phyloP scores from a whole-genome alignment of 805 yeast genomes.

The Starmera amethionina region DNA sequence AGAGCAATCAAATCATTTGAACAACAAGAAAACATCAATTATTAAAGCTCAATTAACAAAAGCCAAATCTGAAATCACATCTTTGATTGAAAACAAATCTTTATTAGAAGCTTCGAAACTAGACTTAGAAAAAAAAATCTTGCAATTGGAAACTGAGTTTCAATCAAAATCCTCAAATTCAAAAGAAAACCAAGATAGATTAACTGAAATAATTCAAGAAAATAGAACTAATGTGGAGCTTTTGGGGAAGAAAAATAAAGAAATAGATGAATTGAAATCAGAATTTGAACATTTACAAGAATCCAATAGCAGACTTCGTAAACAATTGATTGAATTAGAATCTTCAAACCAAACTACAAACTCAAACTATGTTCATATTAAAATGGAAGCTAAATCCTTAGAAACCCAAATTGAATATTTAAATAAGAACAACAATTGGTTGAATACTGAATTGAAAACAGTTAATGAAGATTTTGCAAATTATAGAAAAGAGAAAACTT shows the following conservation, averaged over 20 bases:
- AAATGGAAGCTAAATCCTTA: slow-evolving; percentile 26
- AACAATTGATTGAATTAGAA: slow-evolving; percentile 28
- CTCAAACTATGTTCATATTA: slow-evolving; percentile 19
- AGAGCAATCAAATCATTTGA: slow-evolving; percentile 29
- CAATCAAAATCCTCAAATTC: slow-evolving; percentile 3
- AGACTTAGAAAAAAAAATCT: slow-evolving; percentile 11
- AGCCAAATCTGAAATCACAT: slow-evolving; percentile 14
- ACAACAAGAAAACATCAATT: slow-evolving; percentile 21
- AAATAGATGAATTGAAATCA: slow-evolving; percentile 22
- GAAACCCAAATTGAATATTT: slow-evolving; percentile 33
- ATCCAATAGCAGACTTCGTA: slow-evolving; percentile 28
- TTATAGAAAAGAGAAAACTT: slow-evolving; percentile 17
- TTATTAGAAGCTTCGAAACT: slow-evolving; percentile 13
- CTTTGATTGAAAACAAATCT: slow-evolving; percentile 12
- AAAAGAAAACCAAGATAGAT: slow-evolving; percentile 4
- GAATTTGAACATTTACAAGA: slow-evolving; percentile 29
- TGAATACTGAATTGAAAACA: slow-evolving; percentile 28
- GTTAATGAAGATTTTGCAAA: slow-evolving; percentile 21
- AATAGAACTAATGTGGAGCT: slow-evolving; percentile 24
- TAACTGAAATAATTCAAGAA: slow-evolving; percentile 12
- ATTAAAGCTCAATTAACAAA: slow-evolving; percentile 21
- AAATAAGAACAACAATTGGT: slow-evolving; percentile 29
- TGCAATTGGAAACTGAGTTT: slow-evolving; percentile 7
- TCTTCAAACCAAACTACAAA: slow-evolving; percentile 23
- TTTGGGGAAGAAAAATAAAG: slow-evolving; percentile 26